Conservation (phyloP, 1,284 basidiomycete species). For the Laetiporus sulphureus region DNA sequence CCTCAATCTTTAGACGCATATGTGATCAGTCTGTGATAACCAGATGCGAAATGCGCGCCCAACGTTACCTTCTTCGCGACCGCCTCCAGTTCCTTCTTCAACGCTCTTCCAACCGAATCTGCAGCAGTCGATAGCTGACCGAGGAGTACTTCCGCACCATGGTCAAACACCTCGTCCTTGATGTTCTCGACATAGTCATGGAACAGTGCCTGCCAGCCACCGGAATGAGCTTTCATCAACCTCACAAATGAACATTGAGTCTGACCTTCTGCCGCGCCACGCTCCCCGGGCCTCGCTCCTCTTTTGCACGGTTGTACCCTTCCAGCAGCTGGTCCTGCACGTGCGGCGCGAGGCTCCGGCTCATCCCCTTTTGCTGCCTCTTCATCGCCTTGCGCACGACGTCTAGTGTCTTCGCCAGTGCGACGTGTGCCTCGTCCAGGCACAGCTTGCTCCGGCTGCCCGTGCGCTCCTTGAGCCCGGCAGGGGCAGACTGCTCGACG, state of each 20-base stretch:
- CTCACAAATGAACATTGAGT: not conserved
- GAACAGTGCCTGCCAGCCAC: constrained; percentile 36
- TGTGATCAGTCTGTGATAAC: not conserved
- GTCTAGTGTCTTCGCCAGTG: constrained; percentile 41
- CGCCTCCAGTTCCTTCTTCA: constrained; percentile 38
- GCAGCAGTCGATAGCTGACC: constrained; percentile 39
- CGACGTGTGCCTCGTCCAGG: constrained; percentile 43
- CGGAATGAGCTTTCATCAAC: not conserved
- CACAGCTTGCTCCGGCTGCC: constrained; percentile 44
- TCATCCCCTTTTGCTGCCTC: constrained; percentile 52
- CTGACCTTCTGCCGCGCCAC: constrained; percentile 56
- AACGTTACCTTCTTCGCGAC: constrained; percentile 46
- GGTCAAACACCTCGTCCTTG: constrained; percentile 47
- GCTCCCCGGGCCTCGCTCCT: constrained; percentile 46
- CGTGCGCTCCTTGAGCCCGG: constrained; percentile 45
- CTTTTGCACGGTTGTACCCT: constrained; percentile 47
- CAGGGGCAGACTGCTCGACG: constrained; percentile 42
- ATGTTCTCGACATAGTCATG: constrained; percentile 33
- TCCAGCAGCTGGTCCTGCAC: constrained; percentile 42
- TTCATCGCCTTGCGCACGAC: constrained; percentile 44
- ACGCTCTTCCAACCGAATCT: constrained; percentile 40
- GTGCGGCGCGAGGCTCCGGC: constrained; percentile 49
- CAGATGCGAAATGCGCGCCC: not conserved
- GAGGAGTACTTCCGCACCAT: constrained; percentile 44
- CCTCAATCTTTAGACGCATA: constrained; percentile 39